These are phyloP conservation scores for Erodium texanum DNA, from an alignment of 441 rosid species.

Conservation along the genomic window DNA sequence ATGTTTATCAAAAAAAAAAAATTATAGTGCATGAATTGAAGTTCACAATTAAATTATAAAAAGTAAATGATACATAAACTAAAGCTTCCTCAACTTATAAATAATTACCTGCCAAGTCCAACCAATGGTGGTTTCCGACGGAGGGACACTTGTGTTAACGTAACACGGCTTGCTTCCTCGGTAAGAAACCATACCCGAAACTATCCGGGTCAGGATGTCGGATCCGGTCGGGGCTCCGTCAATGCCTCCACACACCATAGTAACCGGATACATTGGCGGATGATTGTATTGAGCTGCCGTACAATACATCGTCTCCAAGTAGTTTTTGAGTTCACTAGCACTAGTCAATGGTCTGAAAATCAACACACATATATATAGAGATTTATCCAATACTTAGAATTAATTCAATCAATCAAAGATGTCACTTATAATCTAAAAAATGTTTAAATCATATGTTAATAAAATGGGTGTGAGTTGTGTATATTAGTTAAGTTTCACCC, in stretches of 20 bases:
- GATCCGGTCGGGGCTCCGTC: slow-evolving; percentile 27
- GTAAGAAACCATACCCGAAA: slow-evolving; percentile 43
- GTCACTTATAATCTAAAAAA: too few species aligned
- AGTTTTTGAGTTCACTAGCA: slow-evolving; percentile 31
- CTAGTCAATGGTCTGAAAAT: slow-evolving; percentile 30
- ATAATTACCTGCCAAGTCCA: slow-evolving; percentile 44
- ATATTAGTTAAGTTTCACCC: too few species aligned
- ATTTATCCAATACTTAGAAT: too few species aligned
- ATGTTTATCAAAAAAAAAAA: too few species aligned
- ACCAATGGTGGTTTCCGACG: slow-evolving; percentile 22
- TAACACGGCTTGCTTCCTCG: slow-evolving; percentile 33
- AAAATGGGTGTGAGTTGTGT: too few species aligned
- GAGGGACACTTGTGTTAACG: slow-evolving; percentile 12
- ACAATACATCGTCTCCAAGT: slow-evolving; percentile 21
- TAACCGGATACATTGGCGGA: slow-evolving; percentile 35
- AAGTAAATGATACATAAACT: too few species aligned
- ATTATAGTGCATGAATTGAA: too few species aligned
- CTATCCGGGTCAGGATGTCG: slow-evolving; percentile 34
- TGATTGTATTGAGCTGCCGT: slow-evolving; percentile 52
- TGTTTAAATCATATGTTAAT: too few species aligned
- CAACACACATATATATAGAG: neutral
- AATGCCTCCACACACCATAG: slow-evolving; percentile 39
- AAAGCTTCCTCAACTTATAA: too few species aligned
- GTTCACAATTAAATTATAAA: too few species aligned
- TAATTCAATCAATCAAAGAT: too few species aligned